Evolutionary conservation across 768 basidiomycete species (phyloP).

Genomic region (Suillus luteus): DNA sequence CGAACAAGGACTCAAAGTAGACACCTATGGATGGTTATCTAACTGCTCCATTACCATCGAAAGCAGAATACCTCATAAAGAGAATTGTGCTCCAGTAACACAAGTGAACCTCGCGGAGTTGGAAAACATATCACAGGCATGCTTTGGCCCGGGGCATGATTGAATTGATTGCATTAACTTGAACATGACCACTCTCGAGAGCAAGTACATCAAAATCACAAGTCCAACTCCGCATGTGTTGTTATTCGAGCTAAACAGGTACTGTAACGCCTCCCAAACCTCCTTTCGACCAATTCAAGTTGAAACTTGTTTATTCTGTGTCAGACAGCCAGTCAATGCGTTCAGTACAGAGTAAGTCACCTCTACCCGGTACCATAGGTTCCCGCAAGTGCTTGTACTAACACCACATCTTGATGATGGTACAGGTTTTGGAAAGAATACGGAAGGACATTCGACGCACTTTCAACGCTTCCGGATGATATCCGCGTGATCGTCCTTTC

Average conservation of each 20-base stretch:
- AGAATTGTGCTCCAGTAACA: too few relatives aligned
- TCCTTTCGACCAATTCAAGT: too few relatives aligned
- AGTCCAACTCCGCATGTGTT: conserved; percentile 39
- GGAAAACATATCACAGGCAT: too few relatives aligned
- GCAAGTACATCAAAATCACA: conserved; percentile 36
- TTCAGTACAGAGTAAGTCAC: conserved; percentile 49
- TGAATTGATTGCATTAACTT: too few relatives aligned
- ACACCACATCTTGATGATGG: not conserved
- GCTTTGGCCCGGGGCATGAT: too few relatives aligned
- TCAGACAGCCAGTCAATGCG: conserved; percentile 70
- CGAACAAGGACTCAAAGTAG: too few relatives aligned
- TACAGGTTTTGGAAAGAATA: conserved; percentile 76
- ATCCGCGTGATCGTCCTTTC: conserved; percentile 75
- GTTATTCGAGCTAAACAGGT: conserved; percentile 41
- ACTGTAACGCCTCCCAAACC: conserved; percentile 12
- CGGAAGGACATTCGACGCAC: conserved; percentile 56
- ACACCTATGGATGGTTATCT: too few relatives aligned
- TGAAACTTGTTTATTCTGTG: too few relatives aligned
- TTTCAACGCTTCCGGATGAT: conserved; percentile 46
- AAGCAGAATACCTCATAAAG: too few relatives aligned
- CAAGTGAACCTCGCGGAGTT: too few relatives aligned
- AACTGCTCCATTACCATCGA: too few relatives aligned
- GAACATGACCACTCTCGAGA: conserved; percentile 1
- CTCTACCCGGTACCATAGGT: not conserved
- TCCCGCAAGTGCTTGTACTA: not conserved